Base-by-base conservation (phyloP, 306 rosid genomes). In the Malus fusca region DNA sequence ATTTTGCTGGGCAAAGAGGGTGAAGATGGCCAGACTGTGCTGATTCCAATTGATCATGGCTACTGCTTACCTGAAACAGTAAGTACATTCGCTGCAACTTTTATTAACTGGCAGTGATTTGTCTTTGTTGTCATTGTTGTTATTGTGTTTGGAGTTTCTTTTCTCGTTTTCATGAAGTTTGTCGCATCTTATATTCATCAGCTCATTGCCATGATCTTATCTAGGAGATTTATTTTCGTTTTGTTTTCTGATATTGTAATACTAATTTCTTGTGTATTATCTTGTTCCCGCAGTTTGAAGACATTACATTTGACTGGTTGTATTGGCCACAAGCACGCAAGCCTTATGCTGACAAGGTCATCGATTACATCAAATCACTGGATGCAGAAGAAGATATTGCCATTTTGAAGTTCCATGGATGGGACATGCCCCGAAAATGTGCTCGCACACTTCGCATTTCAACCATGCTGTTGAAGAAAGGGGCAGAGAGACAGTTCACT, bases 11-110 rank as follows among this genome's bases (percentile, higher is more conserved):
- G 93, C 68, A 87, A 79, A 78, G 86, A 86, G 64, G 76, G 83
- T 59, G 90, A 87, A 85, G 88, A 82, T 61, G 88, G 59, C 60
- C 87, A 60, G 80, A 68, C 87, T 72, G 80, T 76, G 75, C 85
- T 94, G 85, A 92, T 94, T 77, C 98, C 97, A 23, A 94, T 94
- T 53, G 98, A 94, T 82, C 98, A 94, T 37, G 98, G 98, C 46
- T 94, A 94, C 87, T 94, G 97, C 95, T 84, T 92, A 87, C 98
- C 98, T 19, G 87, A 88, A 66, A 92, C 85, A 66, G 98, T 93
- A 88, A 79, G 98, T 68, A 70, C 68, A 23, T 35, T 19, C 8
- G 62, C 40, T 71, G 52, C 10, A 28, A 17, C 76, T 35, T 46
- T 78, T 72, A 58, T 72, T 55, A 33, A 35, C 60, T 75, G 62